Evolutionary conservation across 1,284 basidiomycete species (phyloP), one percentile per base, ranked within the genome.

Genomic region (Acaromyces ingoldii): DNA sequence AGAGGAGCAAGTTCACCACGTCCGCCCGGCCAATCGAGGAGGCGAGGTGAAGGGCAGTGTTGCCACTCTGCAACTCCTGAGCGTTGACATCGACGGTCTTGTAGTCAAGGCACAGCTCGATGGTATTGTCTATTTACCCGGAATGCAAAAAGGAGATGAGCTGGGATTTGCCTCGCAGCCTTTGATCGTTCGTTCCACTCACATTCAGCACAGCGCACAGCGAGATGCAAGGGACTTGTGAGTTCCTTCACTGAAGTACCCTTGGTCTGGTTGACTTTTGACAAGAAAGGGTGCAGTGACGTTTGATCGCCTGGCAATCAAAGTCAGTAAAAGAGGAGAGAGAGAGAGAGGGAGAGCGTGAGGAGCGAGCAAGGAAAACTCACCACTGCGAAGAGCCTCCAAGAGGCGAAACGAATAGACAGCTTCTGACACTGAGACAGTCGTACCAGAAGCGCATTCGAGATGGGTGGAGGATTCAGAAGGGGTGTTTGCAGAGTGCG

Each of bases 31-130:
- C 88, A 1, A 91, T 80, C 0, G 85, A 84, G 0, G 87, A 84
- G 0, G 91, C 91, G 7, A 96, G 81, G 74, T 97, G 92, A 0
- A 96, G 80, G 0, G 91, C 81, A 0, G 91, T 91, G 5, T 85
- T 87, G 2, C 85, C 84, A 11, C 64, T 56, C 31, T 75, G 67
- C 0, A 60, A 30, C 38, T 78, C 77, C 6, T 43, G 28, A 1
- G 62, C 63, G 25, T 75, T 72, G 41, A 67, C 47, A 56, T 73
- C 49, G 39, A 67, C 85, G 29, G 83, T 80, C 60, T 85, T 81
- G 78, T 91, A 82, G 9, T 83, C 81, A 43, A 91, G 78, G 13
- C 92, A 79, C 5, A 89, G 78, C 2, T 82, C 74, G 9, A 89
- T 81, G 7, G 84, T 87, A 39, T 84, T 81, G 38, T 77, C 82